Percentiles rank a stretch among this genome's conserved stretches.
phyloP scores from a whole-genome alignment of 106 monocot species.

The Allium fistulosum region DNA sequence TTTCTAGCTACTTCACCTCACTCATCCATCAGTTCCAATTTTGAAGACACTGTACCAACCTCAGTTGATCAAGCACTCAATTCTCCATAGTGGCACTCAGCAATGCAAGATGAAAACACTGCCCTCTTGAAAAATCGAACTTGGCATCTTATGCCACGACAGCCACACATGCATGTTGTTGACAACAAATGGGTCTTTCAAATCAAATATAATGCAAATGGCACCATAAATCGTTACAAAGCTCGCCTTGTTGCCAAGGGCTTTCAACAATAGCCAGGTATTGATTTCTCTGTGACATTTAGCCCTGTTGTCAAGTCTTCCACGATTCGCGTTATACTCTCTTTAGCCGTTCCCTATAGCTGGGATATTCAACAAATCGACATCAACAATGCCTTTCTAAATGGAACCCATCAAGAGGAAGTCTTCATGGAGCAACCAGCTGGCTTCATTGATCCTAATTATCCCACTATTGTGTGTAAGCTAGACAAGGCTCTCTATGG shows the following conservation, averaged over 20 bases:
- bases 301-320: neutral
- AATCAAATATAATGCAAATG: neutral
- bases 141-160: no score
- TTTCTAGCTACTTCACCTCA: no score
- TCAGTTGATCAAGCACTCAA: neutral
- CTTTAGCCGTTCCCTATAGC: neutral
- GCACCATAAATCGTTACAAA: neutral
- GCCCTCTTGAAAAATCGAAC: no score
- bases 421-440: neutral
- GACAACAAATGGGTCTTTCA: neutral
- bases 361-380: neutral
- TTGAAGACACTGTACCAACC: no score
- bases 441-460: neutral
- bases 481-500: neutral
- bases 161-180: no score
- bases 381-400: neutral
- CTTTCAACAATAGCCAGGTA: neutral
- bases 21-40: no score
- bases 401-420: neutral
- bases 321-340: neutral
- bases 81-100: no score
- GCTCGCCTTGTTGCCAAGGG: constrained; percentile 1
- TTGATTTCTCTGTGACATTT: neutral
- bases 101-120: no score
- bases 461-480: neutral